Evolutionary conservation across 2,329 filamentous ascomycete species (phyloP), one percentile per base, ranked within the genome.

Genomic region (Cytospora paraplurivora): DNA sequence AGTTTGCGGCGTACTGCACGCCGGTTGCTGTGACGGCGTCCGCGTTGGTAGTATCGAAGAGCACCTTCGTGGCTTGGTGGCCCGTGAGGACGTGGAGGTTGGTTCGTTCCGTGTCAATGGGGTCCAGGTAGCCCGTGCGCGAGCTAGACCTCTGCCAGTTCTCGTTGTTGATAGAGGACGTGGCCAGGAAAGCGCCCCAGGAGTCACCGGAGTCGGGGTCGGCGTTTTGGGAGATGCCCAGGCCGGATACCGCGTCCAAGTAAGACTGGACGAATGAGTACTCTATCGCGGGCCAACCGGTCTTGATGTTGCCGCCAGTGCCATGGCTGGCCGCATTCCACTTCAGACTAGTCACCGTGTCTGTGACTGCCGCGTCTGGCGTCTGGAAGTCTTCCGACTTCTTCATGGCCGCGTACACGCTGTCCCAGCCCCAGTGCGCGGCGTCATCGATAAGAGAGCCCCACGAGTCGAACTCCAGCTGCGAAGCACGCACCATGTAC

Each of bases 121-220:
- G 8, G 37, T 64, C 62, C 35, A 61, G 11, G 32, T 64, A 64
- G 2, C 57, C 62, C 13, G 57, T 64, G 8, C 41, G 19, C n/a
- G 62, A 64, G 62, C 59, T 61, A n/a, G 51, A 61, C 33, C 59
- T 50, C 11, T 61, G 59, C 59, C 59, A 61, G 38, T 19, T 50
- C 51, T 61, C 4, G 3, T n/a, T 7, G n/a, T 61, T 61, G 59
- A 61, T 61, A 32, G 51, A 38, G 1, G 59, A 61, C 0, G 59
- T 61, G 32, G 59, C 59, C 59, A 61, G 51, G 51, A 38, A 61
- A 4, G 59, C 59, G 8, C 59, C 59, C 59, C 59, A 61, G 19
- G 41, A 19, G 11, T 61, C 59, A 10, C 59, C 59, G 5, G 59
- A 41, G 33, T 61, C 59, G 15, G 59, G 59, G 41, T 61, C 59